Base-by-base conservation (phyloP, 2,329 filamentous ascomycete species). In the Penicillium sp. region DNA sequence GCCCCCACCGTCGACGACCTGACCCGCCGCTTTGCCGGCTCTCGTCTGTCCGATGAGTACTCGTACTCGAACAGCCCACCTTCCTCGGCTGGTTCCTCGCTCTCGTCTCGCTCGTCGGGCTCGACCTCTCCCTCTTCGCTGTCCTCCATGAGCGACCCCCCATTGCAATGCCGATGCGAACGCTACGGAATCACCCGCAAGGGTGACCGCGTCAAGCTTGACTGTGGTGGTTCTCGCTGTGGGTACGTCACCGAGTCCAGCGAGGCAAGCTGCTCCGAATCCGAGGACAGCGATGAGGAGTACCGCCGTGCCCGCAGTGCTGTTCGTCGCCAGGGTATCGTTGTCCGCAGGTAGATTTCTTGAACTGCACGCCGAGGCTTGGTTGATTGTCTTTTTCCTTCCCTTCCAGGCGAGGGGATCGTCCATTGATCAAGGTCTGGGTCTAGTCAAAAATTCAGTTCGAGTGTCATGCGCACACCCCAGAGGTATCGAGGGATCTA, bases 171-270 rank as follows among this genome's bases (percentile, higher is more conserved):
- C 82, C 90, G 85, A 56, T 97, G 91, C 75, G 89, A 96, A 72
- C 88, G 90, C 75, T 96, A 93, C 76, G 91, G 90, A 62, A 95
- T 97, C 77, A 96, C 90, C 56, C 87, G 90, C 74, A 84, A 85
- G 70, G 90, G 90, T 66, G 86, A 94, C 71, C 85, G 90, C 64
- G 86, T 97, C 80, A 93, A 91, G 81, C 83, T 96, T 70, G 90
- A 96, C 81, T 97, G 91, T 66, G 90, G 90, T 61, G 91, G 91
- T 60, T 77, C 83, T 53, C 85, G 88, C 68, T 96, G 91, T 73
- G 88, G 88, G 64, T 93, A 87, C 74, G 81, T 80, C 39, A 61
- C 60, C 56, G 84, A 88, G 63, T 67, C 65, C 4, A 82, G 86
- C 52, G 80, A 77, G 54, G 80, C 81, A 47, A 88, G 84, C 77